Base-by-base conservation (phyloP, 2,329 filamentous ascomycete genomes). In the Xylariaceae sp. region DNA sequence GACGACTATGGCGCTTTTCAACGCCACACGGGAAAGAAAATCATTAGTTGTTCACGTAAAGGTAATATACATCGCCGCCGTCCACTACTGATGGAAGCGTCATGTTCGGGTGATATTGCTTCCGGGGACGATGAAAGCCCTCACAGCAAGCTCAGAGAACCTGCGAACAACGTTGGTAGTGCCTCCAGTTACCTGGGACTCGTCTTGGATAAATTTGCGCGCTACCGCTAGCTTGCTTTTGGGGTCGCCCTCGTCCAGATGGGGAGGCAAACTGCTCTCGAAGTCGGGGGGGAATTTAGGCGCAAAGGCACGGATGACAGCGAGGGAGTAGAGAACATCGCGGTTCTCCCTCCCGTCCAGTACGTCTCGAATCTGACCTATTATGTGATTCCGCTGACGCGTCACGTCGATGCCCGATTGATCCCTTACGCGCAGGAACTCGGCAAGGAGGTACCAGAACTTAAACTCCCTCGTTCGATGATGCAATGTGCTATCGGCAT, bases 251-350 rank as follows among this genome's bases (percentile, higher is more conserved):
- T 90, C 88, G 66, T 88, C 86, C 4, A 86, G 77, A 55, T 86
- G 84, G 45, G 82, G 79, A 1, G 83, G 81, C 7, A 82, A 75
- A 20, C 81, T 78, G 57, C 76, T 81, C 60, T 82, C 82, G 29
- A 83, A 83, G 61, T 81, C 82, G 10, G 85, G 77, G 14, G 82
- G 82, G 67, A 82, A 85, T 44, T 86, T 83, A 29, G 86, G 85
- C 44, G 89, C 87, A 48, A 92, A 80, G 60, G 93, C 86, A 21
- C 91, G 86, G 16, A 89, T 86, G 52, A 96, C 85, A 7, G 90
- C 90, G 62, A 96, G 88, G 0, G 90, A 95, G 74, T 96, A 96
- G 54, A 97, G 84, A 18, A 96, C 88, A 70, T 97, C 92, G 50
- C 93, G 86, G 67, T 93, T 95, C 75, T 97, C 93, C 20, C 88